Conservation (phyloP, 352 stramenopile genomes). For the Globisporangium nodosum region DNA sequence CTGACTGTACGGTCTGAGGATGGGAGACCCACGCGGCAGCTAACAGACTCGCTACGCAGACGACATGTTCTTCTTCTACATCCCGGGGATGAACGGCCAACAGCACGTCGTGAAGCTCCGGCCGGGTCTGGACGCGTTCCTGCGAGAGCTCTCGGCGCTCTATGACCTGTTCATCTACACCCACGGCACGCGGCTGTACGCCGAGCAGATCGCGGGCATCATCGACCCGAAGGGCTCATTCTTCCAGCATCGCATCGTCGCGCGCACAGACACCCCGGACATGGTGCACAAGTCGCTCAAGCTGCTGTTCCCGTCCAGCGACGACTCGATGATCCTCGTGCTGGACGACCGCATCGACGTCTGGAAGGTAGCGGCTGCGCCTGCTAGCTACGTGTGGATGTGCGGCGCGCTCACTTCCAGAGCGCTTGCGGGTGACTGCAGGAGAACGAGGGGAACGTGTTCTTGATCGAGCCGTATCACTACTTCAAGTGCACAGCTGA, state of each 20-base stretch:
- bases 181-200: slow-evolving; percentile 91
- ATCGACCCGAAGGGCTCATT: slow-evolving; percentile 80
- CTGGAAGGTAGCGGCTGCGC: slow-evolving; percentile 44
- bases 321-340: slow-evolving; percentile 87
- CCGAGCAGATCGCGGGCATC: slow-evolving; percentile 91
- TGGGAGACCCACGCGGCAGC: background rate
- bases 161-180: slow-evolving; percentile 97
- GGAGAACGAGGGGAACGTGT: slow-evolving; percentile 84
- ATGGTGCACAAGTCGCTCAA: slow-evolving; percentile 87
- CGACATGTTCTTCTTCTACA: slow-evolving; percentile 75
- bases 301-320: slow-evolving; percentile 77
- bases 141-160: slow-evolving; percentile 66
- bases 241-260: slow-evolving; percentile 86
- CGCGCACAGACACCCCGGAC: slow-evolving; percentile 80
- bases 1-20: background rate
- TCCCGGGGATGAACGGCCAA: slow-evolving; percentile 57
- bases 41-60: slow-evolving; percentile 24
- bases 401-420: background rate
- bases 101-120: slow-evolving; percentile 93
- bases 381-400: background rate
- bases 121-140: slow-evolving; percentile 85
- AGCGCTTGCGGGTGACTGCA: slow-evolving; percentile 3
- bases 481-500: slow-evolving; percentile 78
- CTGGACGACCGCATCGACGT: slow-evolving; percentile 83
- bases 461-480: slow-evolving; percentile 82